Evolutionary conservation across 1,284 basidiomycete genomes (phyloP), one percentile per base, ranked within the genome.

Genomic region (Ceratobasidium sp.): DNA sequence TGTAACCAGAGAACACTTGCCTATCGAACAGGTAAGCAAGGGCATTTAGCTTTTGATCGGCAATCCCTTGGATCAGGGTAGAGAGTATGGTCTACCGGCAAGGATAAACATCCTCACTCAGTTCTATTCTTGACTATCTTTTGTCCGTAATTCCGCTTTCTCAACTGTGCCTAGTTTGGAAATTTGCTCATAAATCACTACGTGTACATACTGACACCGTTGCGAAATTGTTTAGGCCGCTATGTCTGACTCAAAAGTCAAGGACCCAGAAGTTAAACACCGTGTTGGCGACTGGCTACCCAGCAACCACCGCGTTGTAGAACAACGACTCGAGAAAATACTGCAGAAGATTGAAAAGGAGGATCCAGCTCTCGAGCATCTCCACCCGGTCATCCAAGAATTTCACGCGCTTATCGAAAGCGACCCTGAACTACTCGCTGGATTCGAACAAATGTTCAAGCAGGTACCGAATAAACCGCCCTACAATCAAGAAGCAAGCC

Each of bases 261-360:
- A 15, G n/a, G 45, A 12, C 22, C 45, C 45, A 47, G 10, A 47
- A 40, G 57, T 60, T 10, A 25, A 35, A 34, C 65, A 68, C n/a
- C 65, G 65, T 20, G 53, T 68, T 10, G 65, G 65, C 25, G 65
- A 31, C 13, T 68, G 65, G 65, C 20, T 68, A 13, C 65, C 65
- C 8, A 27, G 40, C 22, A 22, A 68, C 22, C 52, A 68, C 27
- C 52, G 52, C 13, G 40, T 49, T 4, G 17, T 68, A 13, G 43
- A 56, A n/a, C 13, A 27, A 45, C 56, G 53, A 38, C 25, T 68
- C 32, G 65, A n/a, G 20, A 42, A 47, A 10, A 35, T 55, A 7
- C 27, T 68, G 25, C 13, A 43, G 15, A 38, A 55, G 34, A 47
- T 68, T 29, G 38, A 56, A 17, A 32, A 45, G 10, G 43, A 45